phyloP scores from a whole-genome alignment of 148 eudicot genomes.

The Rhododendron ferrugineum region DNA sequence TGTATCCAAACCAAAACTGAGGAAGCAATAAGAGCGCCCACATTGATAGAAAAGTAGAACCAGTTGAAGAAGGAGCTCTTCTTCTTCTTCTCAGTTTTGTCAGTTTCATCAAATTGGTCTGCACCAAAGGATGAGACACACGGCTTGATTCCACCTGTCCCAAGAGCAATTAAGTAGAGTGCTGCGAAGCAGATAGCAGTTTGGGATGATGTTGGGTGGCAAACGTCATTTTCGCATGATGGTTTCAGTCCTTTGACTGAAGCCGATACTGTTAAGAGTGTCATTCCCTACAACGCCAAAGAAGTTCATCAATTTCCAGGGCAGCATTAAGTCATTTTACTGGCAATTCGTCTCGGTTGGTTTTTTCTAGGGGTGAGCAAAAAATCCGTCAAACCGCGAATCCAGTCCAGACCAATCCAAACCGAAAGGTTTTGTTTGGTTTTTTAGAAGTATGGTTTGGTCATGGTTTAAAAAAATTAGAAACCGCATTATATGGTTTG shows the following conservation, averaged over 20 bases:
- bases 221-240: constrained; percentile 11
- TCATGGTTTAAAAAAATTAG: no score
- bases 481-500: no score
- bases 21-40: constrained; percentile 39
- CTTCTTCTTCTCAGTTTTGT: constrained; percentile 24
- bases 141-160: constrained; percentile 41
- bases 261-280: constrained; percentile 31
- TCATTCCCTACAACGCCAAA: constrained; percentile 19
- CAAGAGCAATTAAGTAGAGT: constrained; percentile 39
- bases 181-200: constrained; percentile 21
- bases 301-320: neutral
- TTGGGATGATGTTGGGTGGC: constrained; percentile 34
- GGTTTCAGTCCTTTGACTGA: constrained; percentile 37
- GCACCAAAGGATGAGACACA: constrained; percentile 40
- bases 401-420: no score
- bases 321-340: neutral
- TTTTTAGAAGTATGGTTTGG: no score
- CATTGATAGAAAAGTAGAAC: constrained; percentile 39
- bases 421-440: no score
- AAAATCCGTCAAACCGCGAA: no score
- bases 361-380: no score
- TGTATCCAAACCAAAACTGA: constrained; percentile 47
- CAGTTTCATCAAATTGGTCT: constrained; percentile 38
- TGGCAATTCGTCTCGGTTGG: neutral
- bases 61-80: constrained; percentile 47